Evolutionary conservation across 202 grass and related monocot genomes (phyloP).

Genomic region (Hordeum pubiflorum): DNA sequence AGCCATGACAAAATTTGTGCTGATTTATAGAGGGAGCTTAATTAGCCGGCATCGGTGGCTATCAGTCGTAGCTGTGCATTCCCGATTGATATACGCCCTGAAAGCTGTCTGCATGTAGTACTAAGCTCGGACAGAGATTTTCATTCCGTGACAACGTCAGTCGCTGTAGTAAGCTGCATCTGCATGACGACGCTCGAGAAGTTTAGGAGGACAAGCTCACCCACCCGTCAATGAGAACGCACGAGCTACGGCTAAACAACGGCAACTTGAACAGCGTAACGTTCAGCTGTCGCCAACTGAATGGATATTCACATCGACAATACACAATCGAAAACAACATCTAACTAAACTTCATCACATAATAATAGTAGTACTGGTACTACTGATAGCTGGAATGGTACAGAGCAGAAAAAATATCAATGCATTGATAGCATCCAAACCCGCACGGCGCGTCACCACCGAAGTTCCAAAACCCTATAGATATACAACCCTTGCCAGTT

Average conservation of each 20-base stretch:
- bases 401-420: not conserved
- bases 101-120: not conserved
- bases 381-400: not conserved
- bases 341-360: not conserved
- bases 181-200: not conserved
- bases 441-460: not conserved
- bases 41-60: not conserved
- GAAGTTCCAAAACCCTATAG: not conserved
- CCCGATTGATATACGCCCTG: not conserved
- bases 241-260: not conserved
- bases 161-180: not conserved
- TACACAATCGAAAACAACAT: constrained; percentile 1
- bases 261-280: not conserved
- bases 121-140: not conserved
- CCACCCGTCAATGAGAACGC: not conserved
- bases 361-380: not conserved
- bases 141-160: not conserved
- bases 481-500: not conserved
- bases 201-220: not conserved
- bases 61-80: not conserved
- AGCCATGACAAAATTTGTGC: not conserved
- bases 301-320: not conserved
- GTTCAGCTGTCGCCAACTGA: not conserved
- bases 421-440: not conserved
- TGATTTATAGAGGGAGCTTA: not conserved